Conservation (phyloP, 768 basidiomycete species). For the Mycena metata region DNA sequence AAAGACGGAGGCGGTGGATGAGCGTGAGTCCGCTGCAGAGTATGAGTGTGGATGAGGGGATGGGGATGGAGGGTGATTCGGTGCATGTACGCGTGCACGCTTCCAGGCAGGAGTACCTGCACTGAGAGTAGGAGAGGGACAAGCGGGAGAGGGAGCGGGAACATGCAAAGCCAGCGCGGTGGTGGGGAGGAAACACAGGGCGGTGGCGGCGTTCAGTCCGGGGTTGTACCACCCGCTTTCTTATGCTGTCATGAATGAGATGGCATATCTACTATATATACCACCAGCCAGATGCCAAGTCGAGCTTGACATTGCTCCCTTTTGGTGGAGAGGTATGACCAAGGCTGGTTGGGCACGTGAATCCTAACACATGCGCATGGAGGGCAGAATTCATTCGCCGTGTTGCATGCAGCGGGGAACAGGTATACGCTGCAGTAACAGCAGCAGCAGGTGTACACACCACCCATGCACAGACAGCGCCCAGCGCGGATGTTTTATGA, state of each 20-base stretch:
- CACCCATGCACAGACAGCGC: no score
- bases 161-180: neutral
- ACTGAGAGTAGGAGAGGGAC: slow-evolving; percentile 2
- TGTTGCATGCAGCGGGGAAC: neutral
- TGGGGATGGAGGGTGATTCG: no score
- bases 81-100: no score
- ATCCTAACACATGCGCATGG: no score
- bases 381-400: neutral
- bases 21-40: slow-evolving; percentile 18
- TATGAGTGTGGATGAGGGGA: slow-evolving; percentile 9
- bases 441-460: neutral
- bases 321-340: no score
- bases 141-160: slow-evolving; percentile 4
- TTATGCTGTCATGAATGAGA: no score
- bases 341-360: no score
- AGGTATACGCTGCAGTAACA: neutral
- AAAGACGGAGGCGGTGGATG: neutral
- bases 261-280: no score
- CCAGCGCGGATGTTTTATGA: slow-evolving; percentile 32
- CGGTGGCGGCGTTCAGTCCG: slow-evolving; percentile 36
- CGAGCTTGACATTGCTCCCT: no score
- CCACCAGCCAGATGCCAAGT: no score
- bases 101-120: no score
- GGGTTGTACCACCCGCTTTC: slow-evolving; percentile 24
- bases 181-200: slow-evolving; percentile 27